Percentiles rank a stretch among this genome's conserved stretches.
phyloP scores from a whole-genome alignment of 129 eudicot species.

The Helianthus tuberosus region DNA sequence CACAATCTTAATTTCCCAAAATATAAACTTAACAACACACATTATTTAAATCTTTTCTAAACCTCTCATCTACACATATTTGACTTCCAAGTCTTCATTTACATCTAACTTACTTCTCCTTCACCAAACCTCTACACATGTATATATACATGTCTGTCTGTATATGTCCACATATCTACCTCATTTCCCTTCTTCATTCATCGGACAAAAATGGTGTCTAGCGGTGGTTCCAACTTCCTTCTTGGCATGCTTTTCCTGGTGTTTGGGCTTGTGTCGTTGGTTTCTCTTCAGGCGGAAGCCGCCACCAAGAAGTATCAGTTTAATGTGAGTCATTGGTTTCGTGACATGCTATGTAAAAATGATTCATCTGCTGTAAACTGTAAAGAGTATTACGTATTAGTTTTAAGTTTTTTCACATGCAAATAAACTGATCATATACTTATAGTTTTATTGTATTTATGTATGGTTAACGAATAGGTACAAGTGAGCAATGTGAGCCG shows the following conservation, averaged over 20 bases:
- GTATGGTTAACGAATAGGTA: conserved; percentile 25
- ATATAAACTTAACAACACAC: conserved; percentile 5
- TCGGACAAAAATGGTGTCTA: conserved; percentile 23
- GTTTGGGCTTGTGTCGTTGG: conserved; percentile 14
- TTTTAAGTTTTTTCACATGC: background rate
- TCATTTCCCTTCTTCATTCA: conserved; percentile 14
- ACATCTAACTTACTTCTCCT: conserved; percentile 37
- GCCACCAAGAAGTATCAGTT: conserved; percentile 53
- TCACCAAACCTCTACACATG: conserved; percentile 19
- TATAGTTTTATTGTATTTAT: background rate
- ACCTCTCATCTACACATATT: conserved; percentile 34
- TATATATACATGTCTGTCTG: conserved; percentile 1
- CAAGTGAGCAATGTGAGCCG: conserved; percentile 60
- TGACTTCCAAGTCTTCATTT: conserved; percentile 39
- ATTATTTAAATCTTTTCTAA: conserved; percentile 19
- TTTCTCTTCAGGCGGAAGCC: conserved; percentile 31
- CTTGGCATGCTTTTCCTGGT: background rate
- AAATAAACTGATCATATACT: background rate
- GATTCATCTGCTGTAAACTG: no score
- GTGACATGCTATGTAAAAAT: no score
- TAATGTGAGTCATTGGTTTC: conserved; percentile 31
- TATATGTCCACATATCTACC: conserved; percentile 15
- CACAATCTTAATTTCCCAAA: background rate
- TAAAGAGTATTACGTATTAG: background rate
- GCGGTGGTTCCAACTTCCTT: conserved; percentile 9